These are phyloP conservation scores for Gloeopeniophorella convolvens DNA, from an alignment of 768 basidiomycete genomes.

Conservation along the genomic window DNA sequence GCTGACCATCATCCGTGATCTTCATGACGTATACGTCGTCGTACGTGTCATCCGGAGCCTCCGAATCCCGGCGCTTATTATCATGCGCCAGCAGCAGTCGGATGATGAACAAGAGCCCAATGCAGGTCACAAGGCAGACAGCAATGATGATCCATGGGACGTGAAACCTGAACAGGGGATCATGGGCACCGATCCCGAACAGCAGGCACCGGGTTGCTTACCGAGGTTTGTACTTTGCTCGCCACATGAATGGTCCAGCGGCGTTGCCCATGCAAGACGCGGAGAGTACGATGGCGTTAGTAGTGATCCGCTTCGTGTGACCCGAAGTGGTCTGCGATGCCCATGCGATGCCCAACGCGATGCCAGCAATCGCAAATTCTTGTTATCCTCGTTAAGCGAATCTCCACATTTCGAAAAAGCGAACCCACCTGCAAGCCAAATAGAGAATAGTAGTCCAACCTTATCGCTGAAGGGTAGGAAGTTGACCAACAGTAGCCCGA, in stretches of 20 bases:
- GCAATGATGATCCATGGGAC: conserved; percentile 77
- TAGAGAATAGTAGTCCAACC: conserved; percentile 54
- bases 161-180: conserved; percentile 41
- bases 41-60: conserved; percentile 46
- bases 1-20: conserved; percentile 42
- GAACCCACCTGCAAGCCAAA: conserved; percentile 45
- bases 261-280: conserved; percentile 66
- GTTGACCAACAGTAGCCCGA: conserved; percentile 58
- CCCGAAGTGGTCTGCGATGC: conserved; percentile 58
- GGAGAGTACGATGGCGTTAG: conserved; percentile 66
- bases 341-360: conserved; percentile 59
- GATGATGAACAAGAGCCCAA: conserved; percentile 41
- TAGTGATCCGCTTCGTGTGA: conserved; percentile 65
- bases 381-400: background rate
- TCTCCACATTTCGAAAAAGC: background rate
- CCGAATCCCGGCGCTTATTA: conserved; percentile 57
- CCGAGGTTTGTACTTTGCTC: conserved; percentile 59
- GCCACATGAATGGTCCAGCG: conserved; percentile 74
- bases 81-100: conserved; percentile 49
- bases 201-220: conserved; percentile 22
- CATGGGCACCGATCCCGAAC: background rate
- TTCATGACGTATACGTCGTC: conserved; percentile 59
- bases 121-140: conserved; percentile 51
- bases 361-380: conserved; percentile 52
- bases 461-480: conserved; percentile 59